A percentile compares a stretch with the other conserved stretches of the same genome.
phyloP scores from a whole-genome alignment of 1,284 basidiomycete species.

The Heliocybe sulcata region DNA sequence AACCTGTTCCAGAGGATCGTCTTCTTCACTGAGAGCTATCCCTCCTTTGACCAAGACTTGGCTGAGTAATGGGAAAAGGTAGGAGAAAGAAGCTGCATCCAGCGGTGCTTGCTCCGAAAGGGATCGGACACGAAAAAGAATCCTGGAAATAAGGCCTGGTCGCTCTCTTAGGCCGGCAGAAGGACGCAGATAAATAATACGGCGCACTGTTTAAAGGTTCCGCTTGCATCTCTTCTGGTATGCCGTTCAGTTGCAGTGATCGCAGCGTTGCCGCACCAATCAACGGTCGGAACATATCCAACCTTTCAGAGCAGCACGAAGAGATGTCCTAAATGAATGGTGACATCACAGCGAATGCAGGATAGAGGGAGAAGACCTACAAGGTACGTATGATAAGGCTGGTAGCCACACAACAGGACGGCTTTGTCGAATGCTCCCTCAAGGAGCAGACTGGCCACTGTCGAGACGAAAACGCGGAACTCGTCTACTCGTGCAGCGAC shows the following conservation, averaged over 20 bases:
- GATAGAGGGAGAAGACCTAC: conserved; percentile 32
- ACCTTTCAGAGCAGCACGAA: conserved; percentile 58
- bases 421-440: conserved; percentile 57
- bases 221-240: conserved; percentile 68
- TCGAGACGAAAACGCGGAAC: conserved; percentile 48
- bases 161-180: conserved; percentile 3
- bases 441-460: conserved; percentile 55
- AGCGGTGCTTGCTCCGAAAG: conserved; percentile 78
- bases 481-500: conserved; percentile 52
- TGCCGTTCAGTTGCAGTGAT: conserved; percentile 52
- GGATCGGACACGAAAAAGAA: conserved; percentile 83
- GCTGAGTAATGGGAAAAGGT: conserved; percentile 73
- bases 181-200: conserved; percentile 2
- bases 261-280: conserved; percentile 79
- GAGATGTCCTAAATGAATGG: conserved; percentile 43
- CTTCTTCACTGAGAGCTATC: conserved; percentile 52
- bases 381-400: conserved; percentile 72
- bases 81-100: conserved; percentile 81
- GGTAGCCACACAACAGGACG: conserved; percentile 48
- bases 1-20: conserved; percentile 84
- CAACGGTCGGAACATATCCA: conserved; percentile 65
- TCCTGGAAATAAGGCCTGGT: conserved; percentile 63
- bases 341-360: not conserved
- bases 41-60: conserved; percentile 69
- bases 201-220: conserved; percentile 66